These are phyloP conservation scores for Plasmopara viticola DNA, from an alignment of 352 stramenopile species.

Conservation along the genomic window DNA sequence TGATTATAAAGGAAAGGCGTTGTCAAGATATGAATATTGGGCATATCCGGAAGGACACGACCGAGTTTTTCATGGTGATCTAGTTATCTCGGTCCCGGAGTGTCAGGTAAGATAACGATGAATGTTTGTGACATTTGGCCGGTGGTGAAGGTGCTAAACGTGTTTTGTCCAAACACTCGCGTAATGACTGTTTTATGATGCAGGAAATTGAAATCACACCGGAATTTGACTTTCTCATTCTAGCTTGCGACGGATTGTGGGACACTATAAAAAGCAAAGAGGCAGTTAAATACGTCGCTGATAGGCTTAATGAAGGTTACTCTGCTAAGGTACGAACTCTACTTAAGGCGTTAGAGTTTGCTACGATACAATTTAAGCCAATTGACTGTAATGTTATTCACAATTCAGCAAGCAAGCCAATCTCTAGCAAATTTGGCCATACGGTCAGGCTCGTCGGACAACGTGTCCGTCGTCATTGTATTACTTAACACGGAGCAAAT, in stretches of 20 bases:
- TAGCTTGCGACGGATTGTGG: constrained; percentile 90
- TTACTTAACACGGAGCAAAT: constrained; percentile 53
- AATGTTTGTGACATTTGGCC: constrained; percentile 6
- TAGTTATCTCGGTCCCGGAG: constrained; percentile 82
- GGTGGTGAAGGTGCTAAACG: too few relatives aligned
- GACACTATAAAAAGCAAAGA: constrained; percentile 91
- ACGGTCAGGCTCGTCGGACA: constrained; percentile 80
- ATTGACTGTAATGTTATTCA: not conserved
- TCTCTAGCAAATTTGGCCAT: constrained; percentile 83
- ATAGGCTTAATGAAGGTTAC: constrained; percentile 62
- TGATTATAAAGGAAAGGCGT: constrained; percentile 82
- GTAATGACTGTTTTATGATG: constrained; percentile 2
- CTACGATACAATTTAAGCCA: constrained; percentile 1
- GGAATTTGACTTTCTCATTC: constrained; percentile 88
- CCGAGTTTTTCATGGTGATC: constrained; percentile 72
- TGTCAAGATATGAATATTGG: constrained; percentile 79
- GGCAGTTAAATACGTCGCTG: constrained; percentile 76
- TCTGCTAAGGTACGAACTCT: constrained; percentile 44
- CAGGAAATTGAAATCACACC: constrained; percentile 85
- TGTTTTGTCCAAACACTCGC: too few relatives aligned
- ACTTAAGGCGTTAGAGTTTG: not conserved
- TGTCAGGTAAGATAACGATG: constrained; percentile 38
- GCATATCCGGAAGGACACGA: constrained; percentile 78
- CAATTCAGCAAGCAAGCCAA: constrained; percentile 61
- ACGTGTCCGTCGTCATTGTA: constrained; percentile 84